A percentile compares a stretch with the other conserved stretches of the same genome.
These are phyloP conservation scores for Globisporangium ultimum DNA, from an alignment of 352 stramenopile genomes.

Conservation along the genomic window DNA sequence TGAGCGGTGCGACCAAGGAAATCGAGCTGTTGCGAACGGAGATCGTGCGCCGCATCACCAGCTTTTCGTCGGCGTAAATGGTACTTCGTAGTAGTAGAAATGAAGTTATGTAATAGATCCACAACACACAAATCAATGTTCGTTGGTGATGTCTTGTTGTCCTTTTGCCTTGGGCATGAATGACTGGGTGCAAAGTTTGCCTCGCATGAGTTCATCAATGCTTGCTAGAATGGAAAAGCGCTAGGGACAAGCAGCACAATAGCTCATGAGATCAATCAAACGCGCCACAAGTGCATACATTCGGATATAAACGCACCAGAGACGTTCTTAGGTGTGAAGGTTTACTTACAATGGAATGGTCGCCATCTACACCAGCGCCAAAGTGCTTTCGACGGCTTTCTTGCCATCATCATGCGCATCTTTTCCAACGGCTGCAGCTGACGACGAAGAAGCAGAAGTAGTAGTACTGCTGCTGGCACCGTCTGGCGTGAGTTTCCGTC, in stretches of 20 bases:
- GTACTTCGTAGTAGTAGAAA: neutral
- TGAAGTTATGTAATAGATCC: constrained; percentile 2
- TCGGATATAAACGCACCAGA: too few relatives aligned
- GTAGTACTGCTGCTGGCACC: neutral
- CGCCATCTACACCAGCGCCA: neutral
- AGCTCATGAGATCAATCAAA: too few relatives aligned
- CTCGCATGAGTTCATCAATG: too few relatives aligned
- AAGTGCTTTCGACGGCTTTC: neutral
- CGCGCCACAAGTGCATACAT: too few relatives aligned
- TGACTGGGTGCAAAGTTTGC: too few relatives aligned
- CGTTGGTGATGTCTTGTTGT: too few relatives aligned
- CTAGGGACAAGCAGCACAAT: too few relatives aligned
- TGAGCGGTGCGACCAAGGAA: constrained; percentile 81
- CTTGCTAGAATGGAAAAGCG: too few relatives aligned
- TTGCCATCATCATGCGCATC: neutral
- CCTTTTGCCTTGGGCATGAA: too few relatives aligned
- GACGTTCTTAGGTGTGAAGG: too few relatives aligned
- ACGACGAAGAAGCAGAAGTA: neutral
- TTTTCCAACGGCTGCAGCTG: neutral
- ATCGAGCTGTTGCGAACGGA: constrained; percentile 68
- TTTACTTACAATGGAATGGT: neutral
- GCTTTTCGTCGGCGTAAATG: neutral
- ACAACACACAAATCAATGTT: neutral
- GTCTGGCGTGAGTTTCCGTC: constrained; percentile 5
- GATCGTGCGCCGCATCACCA: constrained; percentile 46